Conservation (phyloP, 768 basidiomycete species). For the Mrakia blollopis region DNA sequence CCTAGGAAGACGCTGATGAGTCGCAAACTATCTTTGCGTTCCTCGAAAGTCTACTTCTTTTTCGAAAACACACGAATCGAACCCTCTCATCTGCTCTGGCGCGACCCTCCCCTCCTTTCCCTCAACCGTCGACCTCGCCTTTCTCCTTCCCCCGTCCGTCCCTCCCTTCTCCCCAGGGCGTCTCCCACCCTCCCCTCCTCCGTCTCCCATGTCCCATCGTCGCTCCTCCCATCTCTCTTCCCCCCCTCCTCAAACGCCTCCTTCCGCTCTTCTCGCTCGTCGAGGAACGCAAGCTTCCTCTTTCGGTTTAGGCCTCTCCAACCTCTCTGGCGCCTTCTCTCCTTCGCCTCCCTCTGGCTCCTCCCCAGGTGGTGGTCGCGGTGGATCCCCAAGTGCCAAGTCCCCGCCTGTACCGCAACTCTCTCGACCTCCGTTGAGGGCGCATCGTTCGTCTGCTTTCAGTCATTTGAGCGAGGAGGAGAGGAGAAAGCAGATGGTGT, state of each 20-base stretch:
- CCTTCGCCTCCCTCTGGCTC: neutral
- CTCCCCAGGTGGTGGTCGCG: neutral
- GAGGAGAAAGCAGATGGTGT: neutral
- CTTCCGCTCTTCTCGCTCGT: neutral
- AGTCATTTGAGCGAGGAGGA: neutral
- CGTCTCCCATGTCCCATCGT: neutral
- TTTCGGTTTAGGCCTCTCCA: neutral
- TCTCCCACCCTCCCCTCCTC: neutral
- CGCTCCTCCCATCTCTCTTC: neutral
- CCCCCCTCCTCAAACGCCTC: neutral
- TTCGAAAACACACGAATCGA: neutral
- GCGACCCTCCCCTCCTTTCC: too few relatives aligned
- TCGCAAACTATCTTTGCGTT: too few relatives aligned
- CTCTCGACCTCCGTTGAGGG: neutral
- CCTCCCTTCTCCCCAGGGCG: neutral
- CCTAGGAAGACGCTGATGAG: too few relatives aligned
- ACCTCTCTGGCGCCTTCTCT: neutral
- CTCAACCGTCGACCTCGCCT: neutral
- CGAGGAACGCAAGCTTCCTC: neutral
- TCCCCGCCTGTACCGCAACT: neutral
- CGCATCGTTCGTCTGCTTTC: neutral
- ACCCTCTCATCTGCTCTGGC: too few relatives aligned
- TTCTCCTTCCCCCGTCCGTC: too few relatives aligned
- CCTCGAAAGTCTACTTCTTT: too few relatives aligned
- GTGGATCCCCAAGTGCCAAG: neutral